Percentiles rank a stretch among this genome's conserved stretches.
Evolutionary conservation across 2,329 filamentous ascomycete genomes (phyloP).

Genomic region (Plenodomus biglobosus): DNA sequence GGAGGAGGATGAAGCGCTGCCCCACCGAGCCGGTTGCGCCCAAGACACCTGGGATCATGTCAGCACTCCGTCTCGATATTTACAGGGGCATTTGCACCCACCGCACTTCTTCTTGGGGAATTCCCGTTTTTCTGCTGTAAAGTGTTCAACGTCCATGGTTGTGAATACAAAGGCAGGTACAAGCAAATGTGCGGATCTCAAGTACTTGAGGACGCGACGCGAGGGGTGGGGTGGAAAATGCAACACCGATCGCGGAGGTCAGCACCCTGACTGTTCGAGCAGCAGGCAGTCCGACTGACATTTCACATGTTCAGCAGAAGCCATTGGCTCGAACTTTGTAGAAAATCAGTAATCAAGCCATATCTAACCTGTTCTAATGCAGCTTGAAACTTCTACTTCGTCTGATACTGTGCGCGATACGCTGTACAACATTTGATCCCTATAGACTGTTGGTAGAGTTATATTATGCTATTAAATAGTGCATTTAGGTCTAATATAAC

Average conservation of each 20-base stretch:
- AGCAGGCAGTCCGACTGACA: no score
- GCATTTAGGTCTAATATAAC: no score
- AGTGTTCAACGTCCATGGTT: constrained; percentile 49
- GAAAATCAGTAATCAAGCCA: no score
- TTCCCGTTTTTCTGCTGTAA: constrained; percentile 42
- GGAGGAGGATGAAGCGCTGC: constrained; percentile 90
- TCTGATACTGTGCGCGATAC: no score
- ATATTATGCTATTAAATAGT: no score
- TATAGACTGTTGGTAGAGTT: no score
- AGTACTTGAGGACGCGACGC: constrained; percentile 23
- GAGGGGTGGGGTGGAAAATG: constrained; percentile 19
- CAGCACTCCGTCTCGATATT: constrained; percentile 5
- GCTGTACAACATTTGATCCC: no score
- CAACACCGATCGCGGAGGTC: constrained; percentile 31
- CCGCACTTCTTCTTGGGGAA: constrained; percentile 58
- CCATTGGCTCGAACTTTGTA: no score
- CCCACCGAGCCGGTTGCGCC: constrained; percentile 93
- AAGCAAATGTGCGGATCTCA: constrained; percentile 18
- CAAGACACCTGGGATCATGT: constrained; percentile 60
- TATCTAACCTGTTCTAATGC: no score
- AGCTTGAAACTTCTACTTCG: no score
- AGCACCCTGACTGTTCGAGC: not conserved
- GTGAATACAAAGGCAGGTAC: not conserved
- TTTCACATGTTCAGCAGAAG: not conserved
- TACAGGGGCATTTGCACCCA: constrained; percentile 47